Base-by-base conservation (phyloP, 1,284 basidiomycete species). In the Apiotrichum porosum region DNA sequence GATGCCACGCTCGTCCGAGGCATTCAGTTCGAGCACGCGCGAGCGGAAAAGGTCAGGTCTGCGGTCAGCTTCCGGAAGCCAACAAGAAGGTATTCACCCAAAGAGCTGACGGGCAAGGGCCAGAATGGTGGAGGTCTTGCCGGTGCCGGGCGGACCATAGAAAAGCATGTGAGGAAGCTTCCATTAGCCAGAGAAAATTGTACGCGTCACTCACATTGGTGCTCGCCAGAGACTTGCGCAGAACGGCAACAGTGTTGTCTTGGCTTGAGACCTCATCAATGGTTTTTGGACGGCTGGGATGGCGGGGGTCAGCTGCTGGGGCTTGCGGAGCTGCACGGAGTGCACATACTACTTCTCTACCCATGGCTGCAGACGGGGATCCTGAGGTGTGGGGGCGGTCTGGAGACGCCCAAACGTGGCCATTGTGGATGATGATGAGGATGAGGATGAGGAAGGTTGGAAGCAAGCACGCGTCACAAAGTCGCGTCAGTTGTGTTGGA, bases 111-210 rank as follows among this genome's bases (percentile, higher is more conserved):
- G 79, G 36, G 95, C 80, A 33, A 99, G 78, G 13, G 95, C 95
- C 14, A 99, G 83, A 61, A 99, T 98, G 1, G 95, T 97, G 32
- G 66, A 95, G 14, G 95, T 99, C 74, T 99, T 99, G 41, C 95
- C 95, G 8, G 95, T 98, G 24, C 95, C 95, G 9, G 95, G 95
- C 17, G 95, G 95, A 0, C 95, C 95, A 62, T 99, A 99, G 78
- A 99, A 98, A 42, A 99, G 79, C 94, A 98, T 98, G 68, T 99
- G 95, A 2, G 95, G 94, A 38, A 99, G 80, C 94, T 98, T 68
- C n/a, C n/a, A 8, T 44, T 15, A 19, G 35, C 21, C 18, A 38
- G 41, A 42, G 8, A 37, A 19, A 4, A 41, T 22, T 2, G n/a
- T 9, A 21, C 5, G 21, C 33, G 9, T 13, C 22, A 52, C 80